phyloP scores from a whole-genome alignment of 2,329 filamentous ascomycete genomes.

The Penicillium sp. region DNA sequence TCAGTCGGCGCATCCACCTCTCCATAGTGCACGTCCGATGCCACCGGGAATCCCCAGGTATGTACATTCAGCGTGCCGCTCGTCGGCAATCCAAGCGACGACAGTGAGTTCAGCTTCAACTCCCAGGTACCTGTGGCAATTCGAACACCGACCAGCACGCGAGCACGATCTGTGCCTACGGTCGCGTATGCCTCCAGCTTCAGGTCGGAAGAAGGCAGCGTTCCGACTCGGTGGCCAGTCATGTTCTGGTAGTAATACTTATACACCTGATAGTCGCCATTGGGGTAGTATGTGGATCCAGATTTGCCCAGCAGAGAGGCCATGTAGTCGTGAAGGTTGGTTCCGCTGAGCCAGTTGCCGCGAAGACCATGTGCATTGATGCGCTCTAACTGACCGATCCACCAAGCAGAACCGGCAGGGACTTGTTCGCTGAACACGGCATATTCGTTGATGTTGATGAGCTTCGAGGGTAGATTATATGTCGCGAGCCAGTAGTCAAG shows the following conservation, averaged over 20 bases:
- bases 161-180: neutral
- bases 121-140: neutral
- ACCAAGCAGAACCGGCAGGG: constrained; percentile 1
- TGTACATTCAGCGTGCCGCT: neutral
- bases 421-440: neutral
- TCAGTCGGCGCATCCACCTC: constrained; percentile 1
- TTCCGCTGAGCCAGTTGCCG: neutral
- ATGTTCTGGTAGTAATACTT: constrained; percentile 2
- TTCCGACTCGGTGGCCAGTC: constrained; percentile 1
- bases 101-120: neutral
- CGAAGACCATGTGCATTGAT: neutral
- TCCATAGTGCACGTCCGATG: neutral
- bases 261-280: constrained; percentile 1
- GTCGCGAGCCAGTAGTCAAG: neutral
- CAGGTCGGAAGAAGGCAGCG: neutral
- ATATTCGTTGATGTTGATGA: constrained; percentile 4
- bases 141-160: constrained; percentile 1
- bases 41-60: constrained; percentile 2
- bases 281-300: neutral
- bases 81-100: neutral
- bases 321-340: neutral
- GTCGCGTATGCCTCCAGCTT: neutral
- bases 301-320: neutral
- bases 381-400: neutral
- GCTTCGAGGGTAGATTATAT: neutral